Base-by-base conservation (phyloP, 305 asterid species). In the Ajuga reptans region DNA sequence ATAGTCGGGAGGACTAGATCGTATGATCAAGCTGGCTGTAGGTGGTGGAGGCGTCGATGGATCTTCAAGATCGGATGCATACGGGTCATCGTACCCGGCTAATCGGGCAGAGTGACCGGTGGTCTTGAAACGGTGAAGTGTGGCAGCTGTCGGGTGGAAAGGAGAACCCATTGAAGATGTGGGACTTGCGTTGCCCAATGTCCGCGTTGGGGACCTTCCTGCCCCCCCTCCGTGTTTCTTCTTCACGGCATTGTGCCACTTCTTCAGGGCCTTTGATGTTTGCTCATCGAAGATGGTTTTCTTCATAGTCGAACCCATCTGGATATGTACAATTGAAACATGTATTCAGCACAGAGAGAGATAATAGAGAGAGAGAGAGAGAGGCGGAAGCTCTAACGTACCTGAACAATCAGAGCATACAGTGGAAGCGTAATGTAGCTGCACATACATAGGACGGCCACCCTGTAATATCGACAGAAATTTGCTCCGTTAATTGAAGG, bases 371-470 rank as follows among this genome's bases (percentile, higher is more conserved):
- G 21, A 46, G 24, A 47, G 24, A 47, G 9, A 5, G 53, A 47
- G 49, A 10, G 49, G 11, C 4, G 11, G 49, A 43, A 42, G 69
- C 33, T 45, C 0, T n/a, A 17, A 56, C 15, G 50, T 78, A 91
- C 98, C 96, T 89, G 98, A 57, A 88, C 82, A 55, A 90, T 75
- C 3, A 93, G 88, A 66, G 96, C 89, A 76, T 93, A 93, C 6
- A 93, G 89, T 5, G 97, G 98, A 74, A 93, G 98, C 3, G 96
- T 90, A 58, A 82, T 93, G 73, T 93, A 93, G 83, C 97, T 93
- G 86, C 97, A 90, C 45, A 93, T 55, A 77, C 84, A 76, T 56
- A 90, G 79, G 53, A 87, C 87, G 68, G 78, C 86, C 6, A 90
- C 77, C 85, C 98, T 90, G 87, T 10, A 77, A 78, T 2, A 73